Evolutionary conservation across 2,329 filamentous ascomycete species (phyloP).

Genomic region (Fusarium brevicatenulatum): DNA sequence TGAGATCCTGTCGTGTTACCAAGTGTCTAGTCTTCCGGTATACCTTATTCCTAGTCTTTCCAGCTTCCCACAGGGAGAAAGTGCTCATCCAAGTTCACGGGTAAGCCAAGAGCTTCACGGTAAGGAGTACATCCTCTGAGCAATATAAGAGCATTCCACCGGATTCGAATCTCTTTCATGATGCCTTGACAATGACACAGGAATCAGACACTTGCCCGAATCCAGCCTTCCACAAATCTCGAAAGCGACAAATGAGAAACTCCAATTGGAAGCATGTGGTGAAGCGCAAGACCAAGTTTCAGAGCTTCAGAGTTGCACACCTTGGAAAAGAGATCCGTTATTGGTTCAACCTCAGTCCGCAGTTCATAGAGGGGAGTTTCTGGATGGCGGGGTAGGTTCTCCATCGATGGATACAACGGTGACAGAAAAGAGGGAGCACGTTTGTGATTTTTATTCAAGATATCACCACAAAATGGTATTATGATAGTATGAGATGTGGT

Average conservation of each 20-base stretch:
- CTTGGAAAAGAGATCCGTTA: constrained; percentile 33
- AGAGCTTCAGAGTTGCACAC: constrained; percentile 44
- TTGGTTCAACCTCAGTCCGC: constrained; percentile 39
- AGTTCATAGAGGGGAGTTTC: background rate
- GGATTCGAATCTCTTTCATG: background rate
- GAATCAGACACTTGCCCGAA: background rate
- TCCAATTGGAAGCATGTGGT: constrained; percentile 35
- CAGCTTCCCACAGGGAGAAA: background rate
- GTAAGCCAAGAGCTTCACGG: background rate
- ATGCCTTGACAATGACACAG: background rate
- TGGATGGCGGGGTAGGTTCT: constrained; percentile 29
- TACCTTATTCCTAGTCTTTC: background rate
- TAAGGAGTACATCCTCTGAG: background rate
- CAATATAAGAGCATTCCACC: background rate
- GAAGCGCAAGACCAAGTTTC: constrained; percentile 7
- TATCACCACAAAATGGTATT: background rate
- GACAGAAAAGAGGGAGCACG: background rate
- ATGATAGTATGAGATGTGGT: background rate
- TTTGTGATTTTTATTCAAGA: background rate
- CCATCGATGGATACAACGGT: background rate
- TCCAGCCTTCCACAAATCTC: background rate
- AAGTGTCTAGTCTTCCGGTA: background rate
- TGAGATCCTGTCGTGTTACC: background rate
- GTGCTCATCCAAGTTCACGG: background rate
- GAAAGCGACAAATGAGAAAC: constrained; percentile 34